These are phyloP conservation scores for Aspergillus sp. DNA, from an alignment of 2,329 filamentous ascomycete species.

Conservation along the genomic window DNA sequence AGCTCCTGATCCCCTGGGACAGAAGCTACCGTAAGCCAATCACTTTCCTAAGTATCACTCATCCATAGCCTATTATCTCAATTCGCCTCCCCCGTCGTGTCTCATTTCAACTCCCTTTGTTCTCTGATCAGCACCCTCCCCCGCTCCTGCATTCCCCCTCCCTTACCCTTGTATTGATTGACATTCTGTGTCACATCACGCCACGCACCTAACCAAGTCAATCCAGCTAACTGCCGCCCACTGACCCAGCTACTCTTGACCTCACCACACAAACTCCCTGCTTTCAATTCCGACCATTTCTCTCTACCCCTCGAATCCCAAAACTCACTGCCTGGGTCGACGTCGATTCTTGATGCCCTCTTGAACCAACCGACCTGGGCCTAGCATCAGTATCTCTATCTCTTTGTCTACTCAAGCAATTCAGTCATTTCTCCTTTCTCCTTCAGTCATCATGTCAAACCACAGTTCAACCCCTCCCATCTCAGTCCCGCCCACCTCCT, in stretches of 20 bases:
- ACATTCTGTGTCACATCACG: slow-evolving; percentile 11
- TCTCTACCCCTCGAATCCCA: neutral
- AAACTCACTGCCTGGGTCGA: neutral
- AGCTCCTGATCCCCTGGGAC: neutral
- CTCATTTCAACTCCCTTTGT: slow-evolving; percentile 1
- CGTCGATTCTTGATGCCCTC: slow-evolving; percentile 3
- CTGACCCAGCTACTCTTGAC: neutral
- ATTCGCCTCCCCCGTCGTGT: slow-evolving; percentile 7
- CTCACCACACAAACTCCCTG: neutral
- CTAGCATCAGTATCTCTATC: neutral
- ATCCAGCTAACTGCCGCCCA: slow-evolving; percentile 3
- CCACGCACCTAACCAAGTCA: slow-evolving; percentile 5
- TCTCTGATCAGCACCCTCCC: neutral
- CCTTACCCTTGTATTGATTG: slow-evolving; percentile 1
- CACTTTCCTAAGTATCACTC: neutral
- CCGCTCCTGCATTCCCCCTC: slow-evolving; percentile 1
- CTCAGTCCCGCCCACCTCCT: slow-evolving; percentile 38
- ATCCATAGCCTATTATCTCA: neutral
- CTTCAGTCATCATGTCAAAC: slow-evolving; percentile 45
- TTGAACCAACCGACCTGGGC: neutral
- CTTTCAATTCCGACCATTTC: neutral
- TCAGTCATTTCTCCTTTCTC: neutral
- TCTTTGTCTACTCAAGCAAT: neutral
- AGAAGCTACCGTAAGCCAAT: slow-evolving; percentile 6
- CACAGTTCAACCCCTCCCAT: slow-evolving; percentile 46